Conservation (phyloP, 2,329 filamentous ascomycete species). For the Aspergillus hiratsukae region DNA sequence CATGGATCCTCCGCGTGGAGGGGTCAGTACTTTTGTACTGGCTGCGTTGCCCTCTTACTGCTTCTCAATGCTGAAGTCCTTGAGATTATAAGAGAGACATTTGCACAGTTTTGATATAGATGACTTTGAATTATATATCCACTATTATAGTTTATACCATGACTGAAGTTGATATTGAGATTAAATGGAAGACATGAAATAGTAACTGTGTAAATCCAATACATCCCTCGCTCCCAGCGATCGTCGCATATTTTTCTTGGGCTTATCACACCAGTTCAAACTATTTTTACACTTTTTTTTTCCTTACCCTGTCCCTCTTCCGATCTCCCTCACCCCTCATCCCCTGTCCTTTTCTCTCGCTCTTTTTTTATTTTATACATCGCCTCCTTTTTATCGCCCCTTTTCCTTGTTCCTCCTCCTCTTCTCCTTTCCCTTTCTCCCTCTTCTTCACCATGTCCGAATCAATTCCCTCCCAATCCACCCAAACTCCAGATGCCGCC, state of each 20-base stretch:
- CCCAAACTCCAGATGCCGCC: slow-evolving; percentile 35
- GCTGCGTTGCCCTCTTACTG: neutral
- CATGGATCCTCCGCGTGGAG: neutral
- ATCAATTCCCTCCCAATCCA: slow-evolving; percentile 22
- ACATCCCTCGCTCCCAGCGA: slow-evolving; percentile 2
- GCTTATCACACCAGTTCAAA: slow-evolving; percentile 14
- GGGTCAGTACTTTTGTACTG: neutral
- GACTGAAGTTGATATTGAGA: neutral
- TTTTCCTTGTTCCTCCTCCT: slow-evolving; percentile 9
- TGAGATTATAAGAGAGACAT: neutral
- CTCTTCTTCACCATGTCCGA: slow-evolving; percentile 36
- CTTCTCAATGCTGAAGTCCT: neutral
- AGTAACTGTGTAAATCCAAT: slow-evolving; percentile 5
- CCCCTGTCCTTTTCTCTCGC: slow-evolving; percentile 5
- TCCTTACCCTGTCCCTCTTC: neutral
- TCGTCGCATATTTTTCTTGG: slow-evolving; percentile 1
- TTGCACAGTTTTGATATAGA: neutral
- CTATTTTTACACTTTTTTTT: slow-evolving; percentile 15
- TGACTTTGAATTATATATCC: neutral
- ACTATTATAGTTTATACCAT: neutral
- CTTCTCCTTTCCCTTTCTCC: slow-evolving; percentile 12
- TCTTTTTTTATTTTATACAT: slow-evolving; percentile 9
- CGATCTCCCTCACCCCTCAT: slow-evolving; percentile 14
- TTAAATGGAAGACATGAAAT: neutral
- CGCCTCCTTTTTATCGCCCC: slow-evolving; percentile 13